Evolutionary conservation across 371 early-diverging fungal genomes (phyloP), one percentile per base, ranked within the genome.

Genomic region (Mortierella sp.): DNA sequence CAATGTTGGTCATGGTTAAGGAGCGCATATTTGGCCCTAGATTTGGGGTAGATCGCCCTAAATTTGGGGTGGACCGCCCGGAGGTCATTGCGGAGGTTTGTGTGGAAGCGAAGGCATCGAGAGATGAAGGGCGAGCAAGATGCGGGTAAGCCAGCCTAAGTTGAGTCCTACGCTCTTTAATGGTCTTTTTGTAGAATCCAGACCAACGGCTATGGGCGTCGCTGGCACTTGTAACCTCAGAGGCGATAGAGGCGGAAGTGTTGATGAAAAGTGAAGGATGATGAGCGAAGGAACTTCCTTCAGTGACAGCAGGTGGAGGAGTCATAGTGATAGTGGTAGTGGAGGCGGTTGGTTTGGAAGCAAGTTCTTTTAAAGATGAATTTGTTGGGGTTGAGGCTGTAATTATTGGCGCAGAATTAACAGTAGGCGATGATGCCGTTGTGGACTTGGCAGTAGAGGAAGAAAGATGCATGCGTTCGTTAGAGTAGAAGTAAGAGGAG

Each of bases 111-210:
- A 74, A 74, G 21, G 80, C 60, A 6, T 78, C 70, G 28, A 77
- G 69, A 15, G 84, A 76, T 3, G 82, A 55, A 2, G 83, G 61
- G 16, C 63, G 53, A 52, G 77, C 80, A 13, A 92, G 84, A 41
- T 84, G 57, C 3, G 92, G 91, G 72, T 85, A 92, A 13, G 82
- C 89, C 7, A 89, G 80, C 8, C 86, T 67, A 3, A 93, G 73
- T 62, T 88, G 91, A 33, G 84, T 84, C 62, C 91, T 88, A 22
- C 93, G 88, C 59, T 93, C 93, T 41, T 84, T 85, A 48, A 93
- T 83, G 8, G 92, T 84, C 76, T 91, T 92, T 76, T 90, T 90
- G 80, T 92, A 91, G 81, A 93, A 93, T 15, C 93, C 93, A 13
- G 89, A 87, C 80, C 80, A 80, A 59, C 73, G 74, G 4, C 59